Evolutionary conservation across 192 early-diverging fungal species (phyloP), one percentile per base, ranked within the genome.

Genomic region (Backusella morwellensis): DNA sequence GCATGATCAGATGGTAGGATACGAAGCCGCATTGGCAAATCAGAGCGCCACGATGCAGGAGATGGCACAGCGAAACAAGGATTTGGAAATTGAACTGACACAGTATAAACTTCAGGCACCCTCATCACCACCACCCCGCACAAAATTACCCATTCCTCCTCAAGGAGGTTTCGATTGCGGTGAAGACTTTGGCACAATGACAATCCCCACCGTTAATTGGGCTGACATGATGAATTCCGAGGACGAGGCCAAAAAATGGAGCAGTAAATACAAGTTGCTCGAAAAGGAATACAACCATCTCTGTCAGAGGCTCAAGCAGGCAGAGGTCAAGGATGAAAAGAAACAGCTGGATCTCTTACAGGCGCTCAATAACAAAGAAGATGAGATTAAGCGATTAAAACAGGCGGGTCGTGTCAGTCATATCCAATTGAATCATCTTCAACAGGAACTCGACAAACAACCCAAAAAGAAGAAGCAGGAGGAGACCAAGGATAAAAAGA

Each of bases 141-240:
- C 32, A 32, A 32, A 32, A 3, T 32, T 32, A 32, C 32, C 32
- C 32, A 32, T 32, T 32, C 32, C 32, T 32, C 32, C 32, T 32
- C 32, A 32, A 32, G 23, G 26, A 3, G 44, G 40, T 0, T 34
- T 72, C 0, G 70, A 72, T 19, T 72, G 40, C 17, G 21, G 42
- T 35, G 44, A 72, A 50, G 70, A 72, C 34, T 72, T 72, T 40
- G 70, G 70, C 0, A 44, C 70, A 21, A 50, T 50, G 40, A 47
- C 0, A 17, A 29, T 23, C 0, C 23, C 56, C 4, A 63, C 42
- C 15, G 29, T 42, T 0, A 29, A 29, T 17, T 75, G 74, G 74
- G 74, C 74, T 14, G 74, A 75, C n/a, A 35, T 75, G 17, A 75
- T 75, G 74, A 66, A 63, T 32, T 68, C 66, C 3, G 74, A 75